Evolutionary conservation across 2,329 filamentous ascomycete species (phyloP), one percentile per base, ranked within the genome.

Genomic region (Lachnellula willkommii): DNA sequence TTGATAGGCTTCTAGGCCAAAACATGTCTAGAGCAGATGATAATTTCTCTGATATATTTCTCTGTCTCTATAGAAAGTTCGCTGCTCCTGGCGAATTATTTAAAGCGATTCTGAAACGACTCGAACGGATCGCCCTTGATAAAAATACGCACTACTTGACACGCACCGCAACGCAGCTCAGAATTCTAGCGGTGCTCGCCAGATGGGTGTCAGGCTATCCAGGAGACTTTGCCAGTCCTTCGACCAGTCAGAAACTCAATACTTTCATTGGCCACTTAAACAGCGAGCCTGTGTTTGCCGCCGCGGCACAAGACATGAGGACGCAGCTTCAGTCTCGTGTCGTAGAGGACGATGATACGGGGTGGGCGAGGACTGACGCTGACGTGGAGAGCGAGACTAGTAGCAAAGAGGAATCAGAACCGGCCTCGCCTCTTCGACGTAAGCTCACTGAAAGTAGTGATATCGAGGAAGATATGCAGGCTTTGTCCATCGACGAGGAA

Each of bases 11-110:
- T 42, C 79, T 97, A 24, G 81, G 86, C 0, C 82, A 89, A 59
- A 89, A 89, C 37, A 86, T 93, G 75, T 91, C 89, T 28, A 91
- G 90, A 68, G 81, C 86, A n/a, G 94, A 97, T 68, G 80, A 82
- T 56, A 96, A 96, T 71, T 99, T 96, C 68, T 82, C 83, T 1
- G 84, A 91, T 46, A 85, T 95, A 17, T 97, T 97, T 66, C 78
- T 97, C 32, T 96, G 93, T 61, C 77, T 97, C 14, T 97, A 97
- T 72, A 87, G 94, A 60, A 95, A 94, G 70, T 97, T 99, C 69
- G 88, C 90, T 4, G 83, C 92, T 2, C 94, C 94, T 0, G 80
- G 82, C 9, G 81, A 87, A 61, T 79, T 99, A 4, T 83, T 97
- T 52, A 81, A 85, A 42, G 85, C 89, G 7, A 88, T 97, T 46